Evolutionary conservation across 75 land plant species (phyloP).

Genomic region (Cryptomeria japonica): DNA sequence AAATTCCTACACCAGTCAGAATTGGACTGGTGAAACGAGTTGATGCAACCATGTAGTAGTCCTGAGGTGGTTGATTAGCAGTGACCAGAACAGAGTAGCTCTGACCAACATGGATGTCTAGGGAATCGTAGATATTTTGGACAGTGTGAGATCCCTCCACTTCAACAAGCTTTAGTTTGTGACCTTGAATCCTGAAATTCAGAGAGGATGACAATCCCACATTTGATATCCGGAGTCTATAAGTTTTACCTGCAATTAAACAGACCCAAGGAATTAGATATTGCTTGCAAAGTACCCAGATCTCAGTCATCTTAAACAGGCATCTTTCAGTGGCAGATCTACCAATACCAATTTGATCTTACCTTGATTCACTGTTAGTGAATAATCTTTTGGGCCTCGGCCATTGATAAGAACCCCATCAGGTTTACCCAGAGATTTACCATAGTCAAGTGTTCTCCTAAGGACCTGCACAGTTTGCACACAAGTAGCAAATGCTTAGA

Average conservation of each 20-base stretch:
- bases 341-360: not conserved
- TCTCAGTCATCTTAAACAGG: not conserved
- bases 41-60: conserved; percentile 73
- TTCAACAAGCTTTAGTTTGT: conserved; percentile 63
- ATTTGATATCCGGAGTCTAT: conserved; percentile 64
- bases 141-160: conserved; percentile 73
- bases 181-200: conserved; percentile 60
- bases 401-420: conserved; percentile 52
- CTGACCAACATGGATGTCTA: conserved; percentile 79
- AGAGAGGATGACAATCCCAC: conserved; percentile 40
- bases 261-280: not conserved
- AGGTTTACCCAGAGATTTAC: conserved; percentile 21
- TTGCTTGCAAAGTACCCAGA: not conserved
- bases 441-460: conserved; percentile 20
- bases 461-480: conserved; percentile 11
- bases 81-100: conserved; percentile 57
- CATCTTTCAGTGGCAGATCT: not conserved
- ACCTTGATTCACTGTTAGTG: not conserved
- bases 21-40: conserved; percentile 48
- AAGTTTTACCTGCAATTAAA: conserved; percentile 49
- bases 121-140: conserved; percentile 47
- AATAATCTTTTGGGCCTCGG: not conserved
- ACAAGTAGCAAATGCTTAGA: not conserved
- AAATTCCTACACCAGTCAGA: conserved; percentile 24
- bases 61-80: conserved; percentile 22